Evolutionary conservation across 371 early-diverging fungal species (phyloP).

Genomic region (Batkoa obscura): DNA sequence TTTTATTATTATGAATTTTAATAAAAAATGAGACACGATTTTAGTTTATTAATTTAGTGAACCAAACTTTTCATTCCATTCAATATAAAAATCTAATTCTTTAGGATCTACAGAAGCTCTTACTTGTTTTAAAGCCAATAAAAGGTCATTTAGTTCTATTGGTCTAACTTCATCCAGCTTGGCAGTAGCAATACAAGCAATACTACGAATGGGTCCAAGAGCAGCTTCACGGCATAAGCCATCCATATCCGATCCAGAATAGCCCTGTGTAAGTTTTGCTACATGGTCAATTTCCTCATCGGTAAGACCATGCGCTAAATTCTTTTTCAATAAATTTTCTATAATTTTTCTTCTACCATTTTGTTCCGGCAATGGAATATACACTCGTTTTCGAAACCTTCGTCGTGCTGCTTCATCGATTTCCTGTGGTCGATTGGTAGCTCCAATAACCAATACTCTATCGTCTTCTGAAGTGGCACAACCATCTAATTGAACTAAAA

Average conservation of each 20-base stretch:
- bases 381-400: conserved; percentile 39
- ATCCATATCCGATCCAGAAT: conserved; percentile 84
- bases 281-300: conserved; percentile 36
- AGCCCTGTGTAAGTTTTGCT: conserved; percentile 32
- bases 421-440: conserved; percentile 48
- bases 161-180: conserved; percentile 45
- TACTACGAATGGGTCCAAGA: conserved; percentile 45
- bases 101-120: conserved; percentile 62
- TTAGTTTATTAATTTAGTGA: too few relatives aligned
- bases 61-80: conserved; percentile 33
- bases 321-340: conserved; percentile 29
- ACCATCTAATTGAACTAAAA: conserved; percentile 72
- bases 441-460: not conserved
- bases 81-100: conserved; percentile 56
- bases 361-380: conserved; percentile 73
- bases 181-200: conserved; percentile 25
- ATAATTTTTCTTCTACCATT: conserved; percentile 46
- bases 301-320: conserved; percentile 32
- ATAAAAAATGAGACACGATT: too few relatives aligned
- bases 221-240: conserved; percentile 69
- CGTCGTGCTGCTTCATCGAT: conserved; percentile 58
- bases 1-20: too few relatives aligned
- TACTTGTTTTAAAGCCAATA: conserved; percentile 54
- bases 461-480: conserved; percentile 39
- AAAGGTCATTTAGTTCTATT: conserved; percentile 48